Evolutionary conservation across 768 basidiomycete genomes (phyloP), one percentile per base, ranked within the genome.

Genomic region (Trametes villosa): DNA sequence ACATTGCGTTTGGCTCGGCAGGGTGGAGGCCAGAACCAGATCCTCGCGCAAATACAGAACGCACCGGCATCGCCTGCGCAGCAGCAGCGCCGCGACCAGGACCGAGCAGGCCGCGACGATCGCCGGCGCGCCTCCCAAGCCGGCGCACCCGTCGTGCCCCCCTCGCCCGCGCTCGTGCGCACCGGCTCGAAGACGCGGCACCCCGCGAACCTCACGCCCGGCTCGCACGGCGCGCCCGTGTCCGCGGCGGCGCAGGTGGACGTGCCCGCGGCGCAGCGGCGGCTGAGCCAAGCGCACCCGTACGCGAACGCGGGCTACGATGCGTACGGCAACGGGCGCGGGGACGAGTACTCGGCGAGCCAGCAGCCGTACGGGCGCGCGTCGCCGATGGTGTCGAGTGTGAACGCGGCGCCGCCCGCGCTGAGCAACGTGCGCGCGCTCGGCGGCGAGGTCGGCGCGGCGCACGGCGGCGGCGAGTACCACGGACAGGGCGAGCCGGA

Each of bases 351-450:
- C 26, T 87, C 83, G 67, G 81, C 78, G 45, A 74, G 69, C 33
- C 67, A 69, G 59, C 82, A 83, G 64, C 82, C 77, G 56, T 93
- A 93, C 67, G 88, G 89, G n/a, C 84, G 89, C 52, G 82, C 84
- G 29, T 92, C 91, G 40, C 91, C 91, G 18, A 94, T 94, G 91
- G 83, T 91, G 55, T 83, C 89, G 27, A 86, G 79, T 52, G 80
- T 85, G 46, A 83, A 82, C 41, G 86, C 85, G 38, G 88, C 82
- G 30, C 87, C 87, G 54, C 89, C 88, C 27, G 89, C 89, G 31
- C 74, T 92, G 63, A 91, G 86, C 74, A 83, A 84, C 66, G 83
- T 89, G 59, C 86, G 89, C 52, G 90, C 88, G 57, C 78, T 80
- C 67, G 89, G 79, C 53, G 90, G 87, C 34, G 87, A 89, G 72